These are phyloP conservation scores for Handroanthus guayacan DNA, from an alignment of 257 asterid genomes.

Conservation along the genomic window DNA sequence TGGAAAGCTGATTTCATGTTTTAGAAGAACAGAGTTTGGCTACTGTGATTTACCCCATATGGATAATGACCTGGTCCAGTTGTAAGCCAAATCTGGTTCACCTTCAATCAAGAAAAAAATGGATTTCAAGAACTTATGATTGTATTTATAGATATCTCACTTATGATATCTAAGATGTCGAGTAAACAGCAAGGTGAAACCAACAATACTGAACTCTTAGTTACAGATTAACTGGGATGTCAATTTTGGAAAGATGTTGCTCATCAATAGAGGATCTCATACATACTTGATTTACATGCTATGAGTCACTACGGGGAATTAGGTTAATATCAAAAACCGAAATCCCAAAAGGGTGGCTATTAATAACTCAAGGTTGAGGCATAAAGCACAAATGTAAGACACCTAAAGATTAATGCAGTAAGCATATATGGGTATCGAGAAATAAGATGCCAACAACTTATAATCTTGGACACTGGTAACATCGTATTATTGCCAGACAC, in stretches of 20 bases:
- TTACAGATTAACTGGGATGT: constrained; percentile 11
- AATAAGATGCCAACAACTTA: not conserved
- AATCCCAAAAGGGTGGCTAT: constrained; percentile 4
- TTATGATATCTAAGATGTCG: not conserved
- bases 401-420: constrained; percentile 1
- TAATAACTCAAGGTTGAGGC: not conserved
- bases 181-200: not conserved
- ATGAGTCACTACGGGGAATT: not conserved
- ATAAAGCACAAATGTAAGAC: constrained; percentile 5
- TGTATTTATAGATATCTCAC: too few species aligned
- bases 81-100: constrained; percentile 20
- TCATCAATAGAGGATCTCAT: not conserved
- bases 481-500: constrained; percentile 2
- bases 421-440: not conserved
- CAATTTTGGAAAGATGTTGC: not conserved
- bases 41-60: constrained; percentile 10
- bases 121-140: not conserved
- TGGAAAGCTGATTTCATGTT: not conserved
- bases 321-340: not conserved
- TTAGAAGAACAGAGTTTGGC: constrained; percentile 8
- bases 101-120: constrained; percentile 17
- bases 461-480: not conserved
- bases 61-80: constrained; percentile 9
- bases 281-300: not conserved
- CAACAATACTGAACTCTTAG: not conserved